Base-by-base conservation (phyloP, 1,139 yeast genomes). In the Hansenula sp. region DNA sequence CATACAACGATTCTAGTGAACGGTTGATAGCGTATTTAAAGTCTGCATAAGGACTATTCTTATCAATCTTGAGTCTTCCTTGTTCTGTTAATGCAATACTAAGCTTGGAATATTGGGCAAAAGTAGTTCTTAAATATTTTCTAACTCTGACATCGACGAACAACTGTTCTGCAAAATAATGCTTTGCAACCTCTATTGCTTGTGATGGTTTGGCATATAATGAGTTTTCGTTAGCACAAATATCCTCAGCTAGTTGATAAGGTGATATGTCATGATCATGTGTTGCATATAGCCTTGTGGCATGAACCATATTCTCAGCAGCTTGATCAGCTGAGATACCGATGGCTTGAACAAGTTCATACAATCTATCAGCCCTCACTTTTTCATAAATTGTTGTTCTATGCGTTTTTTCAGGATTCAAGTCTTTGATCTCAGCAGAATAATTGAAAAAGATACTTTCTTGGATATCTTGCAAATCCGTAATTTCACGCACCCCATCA, bases 1-100 rank as follows among this genome's bases (percentile, higher is more conserved):
- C 72, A 4, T 79, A 77, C 56, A 94, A 77, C 47, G 90, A 93
- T 11, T 76, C 76, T 11, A 93, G 84, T 1, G 88, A 74, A 58
- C 94, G 77, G 63, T 89, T 86, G 44, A 81, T 77, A 16, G 96
- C 96, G 63, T 93, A 94, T 62, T 93, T 94, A 67, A 94, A 84
- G 58, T 89, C 96, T 48, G 85, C 89, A 58, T 82, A 91, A 2
- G 93, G 86, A 50, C 93, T 84, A 50, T 82, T 82, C 46, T 78
- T 81, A 53, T 85, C 95, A 50, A 93, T 93, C 51, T 84, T 81
- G 40, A 79, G 72, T 56, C 79, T 79, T 49, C 99, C 99, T 66
- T 88, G 90, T 51, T 90, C 95, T 0, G 98, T 91, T 34, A 91
- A 68, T 15, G 79, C 77, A 19, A 91, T 84, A 60, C 86, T 84